Evolutionary conservation across 805 yeast genomes (phyloP), one percentile per base, ranked within the genome.

Genomic region (Metschnikowia gruessii): DNA sequence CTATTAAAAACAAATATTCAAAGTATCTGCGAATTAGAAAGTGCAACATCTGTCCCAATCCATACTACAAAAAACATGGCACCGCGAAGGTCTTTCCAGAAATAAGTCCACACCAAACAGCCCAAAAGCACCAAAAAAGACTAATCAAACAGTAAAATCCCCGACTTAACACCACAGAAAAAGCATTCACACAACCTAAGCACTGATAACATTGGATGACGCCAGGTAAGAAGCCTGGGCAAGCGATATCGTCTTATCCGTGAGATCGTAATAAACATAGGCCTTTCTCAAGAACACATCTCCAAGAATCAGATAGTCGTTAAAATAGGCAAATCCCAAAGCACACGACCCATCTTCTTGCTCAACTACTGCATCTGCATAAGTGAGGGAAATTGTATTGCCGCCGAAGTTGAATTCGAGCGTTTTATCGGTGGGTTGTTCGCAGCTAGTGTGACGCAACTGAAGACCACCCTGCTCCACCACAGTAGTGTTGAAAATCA

Each of bases 231-330:
- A 34, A 2, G 53, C 53, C 46, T 50, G 52, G 17, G 53, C 58
- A 16, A 56, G 44, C 4, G 53, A 43, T 17, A 56, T 49, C 15
- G 48, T 43, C 38, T 44, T 21, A 35, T 48, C 56, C 5, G 52
- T 44, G 13, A 54, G 48, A 32, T 56, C 55, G 30, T 44, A 54
- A 45, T 51, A 50, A 10, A 46, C 51, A 40, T 56, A 56, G 5
- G 57, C 57, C 17, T 46, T 40, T 39, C 60, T 44, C 49, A 56
- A 49, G 40, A 56, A 54, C 17, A 46, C 53, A 15, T 56, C 56
- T 2, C 60, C 60, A 34, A 48, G 46, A 29, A 51, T 41, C 33
- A 24, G 35, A 42, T 41, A 31, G 35, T 40, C 49, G n/a, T 43
- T 12, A 41, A 26, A 32, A 33, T 47, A 40, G 1, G 49, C 41